Conservation (phyloP, 2,329 filamentous ascomycete species). For the Alternaria consortialis region DNA sequence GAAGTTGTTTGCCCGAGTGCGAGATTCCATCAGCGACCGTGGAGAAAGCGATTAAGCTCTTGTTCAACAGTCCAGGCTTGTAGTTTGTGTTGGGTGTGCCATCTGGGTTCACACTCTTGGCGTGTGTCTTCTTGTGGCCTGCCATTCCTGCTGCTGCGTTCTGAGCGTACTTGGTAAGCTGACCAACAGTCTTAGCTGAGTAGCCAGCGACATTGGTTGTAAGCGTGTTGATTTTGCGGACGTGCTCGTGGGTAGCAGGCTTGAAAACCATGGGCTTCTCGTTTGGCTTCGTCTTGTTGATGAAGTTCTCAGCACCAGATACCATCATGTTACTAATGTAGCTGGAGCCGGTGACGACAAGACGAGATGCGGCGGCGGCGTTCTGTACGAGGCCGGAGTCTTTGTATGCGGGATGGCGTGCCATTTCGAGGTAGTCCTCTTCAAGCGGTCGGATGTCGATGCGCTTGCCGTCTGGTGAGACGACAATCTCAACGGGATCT, state of each 20-base stretch:
- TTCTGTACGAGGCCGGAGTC: constrained; percentile 86
- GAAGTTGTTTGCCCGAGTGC: constrained; percentile 79
- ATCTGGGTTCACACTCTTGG: constrained; percentile 73
- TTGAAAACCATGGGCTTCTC: constrained; percentile 87
- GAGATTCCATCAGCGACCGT: constrained; percentile 95
- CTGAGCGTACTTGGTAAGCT: constrained; percentile 84
- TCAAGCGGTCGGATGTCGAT: constrained; percentile 74
- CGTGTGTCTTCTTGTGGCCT: constrained; percentile 66
- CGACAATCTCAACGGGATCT: constrained; percentile 83
- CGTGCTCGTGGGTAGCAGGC: constrained; percentile 81
- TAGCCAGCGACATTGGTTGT: constrained; percentile 80
- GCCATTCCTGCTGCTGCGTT: constrained; percentile 83
- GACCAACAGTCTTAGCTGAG: constrained; percentile 85
- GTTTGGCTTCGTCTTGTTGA: constrained; percentile 78
- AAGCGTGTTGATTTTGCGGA: constrained; percentile 89
- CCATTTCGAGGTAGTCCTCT: constrained; percentile 76
- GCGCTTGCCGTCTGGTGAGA: constrained; percentile 73
- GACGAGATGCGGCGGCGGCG: constrained; percentile 84
- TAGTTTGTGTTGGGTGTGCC: constrained; percentile 71
- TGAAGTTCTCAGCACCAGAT: constrained; percentile 80
- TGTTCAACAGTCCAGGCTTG: constrained; percentile 93
- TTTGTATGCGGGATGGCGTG: constrained; percentile 89
- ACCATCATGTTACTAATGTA: constrained; percentile 81
- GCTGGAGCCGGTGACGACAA: constrained; percentile 88
- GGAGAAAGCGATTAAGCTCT: constrained; percentile 94